Conservation (phyloP, 2,329 filamentous ascomycete genomes). For the Pestalotiopsis sp. region DNA sequence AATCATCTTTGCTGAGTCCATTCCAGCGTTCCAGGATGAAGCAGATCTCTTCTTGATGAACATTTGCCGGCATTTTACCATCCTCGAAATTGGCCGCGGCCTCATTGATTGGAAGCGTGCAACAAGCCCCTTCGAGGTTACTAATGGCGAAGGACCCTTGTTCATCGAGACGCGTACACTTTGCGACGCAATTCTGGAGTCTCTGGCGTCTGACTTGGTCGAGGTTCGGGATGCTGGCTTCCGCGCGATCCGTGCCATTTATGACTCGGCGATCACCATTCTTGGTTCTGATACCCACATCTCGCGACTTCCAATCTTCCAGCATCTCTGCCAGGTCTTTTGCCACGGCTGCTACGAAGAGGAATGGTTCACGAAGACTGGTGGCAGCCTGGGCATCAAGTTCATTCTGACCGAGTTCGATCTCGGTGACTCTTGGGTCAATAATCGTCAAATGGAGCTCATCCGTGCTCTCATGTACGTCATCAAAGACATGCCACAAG, state of each 20-base stretch:
- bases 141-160: conserved; percentile 83
- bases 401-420: conserved; percentile 84
- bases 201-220: conserved; percentile 80
- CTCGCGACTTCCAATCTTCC: conserved; percentile 81
- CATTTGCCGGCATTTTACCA: conserved; percentile 85
- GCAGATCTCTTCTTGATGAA: conserved; percentile 77
- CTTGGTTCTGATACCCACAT: conserved; percentile 76
- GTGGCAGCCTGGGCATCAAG: conserved; percentile 87
- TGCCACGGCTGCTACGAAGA: conserved; percentile 96
- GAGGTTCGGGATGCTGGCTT: conserved; percentile 84
- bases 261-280: conserved; percentile 75
- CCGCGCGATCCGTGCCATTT: conserved; percentile 75
- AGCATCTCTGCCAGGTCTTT: conserved; percentile 79
- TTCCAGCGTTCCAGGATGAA: conserved; percentile 78
- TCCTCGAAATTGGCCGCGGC: conserved; percentile 87
- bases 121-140: conserved; percentile 79
- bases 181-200: conserved; percentile 88
- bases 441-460: conserved; percentile 82
- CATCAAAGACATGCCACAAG: conserved; percentile 96
- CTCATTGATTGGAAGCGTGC: conserved; percentile 78
- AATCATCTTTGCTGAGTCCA: conserved; percentile 79
- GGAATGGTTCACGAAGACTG: conserved; percentile 98
- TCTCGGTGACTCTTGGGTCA: conserved; percentile 82
- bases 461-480: conserved; percentile 93
- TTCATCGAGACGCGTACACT: conserved; percentile 85